Base-by-base conservation (phyloP, 768 basidiomycete species). In the Tylopilus sp. region DNA sequence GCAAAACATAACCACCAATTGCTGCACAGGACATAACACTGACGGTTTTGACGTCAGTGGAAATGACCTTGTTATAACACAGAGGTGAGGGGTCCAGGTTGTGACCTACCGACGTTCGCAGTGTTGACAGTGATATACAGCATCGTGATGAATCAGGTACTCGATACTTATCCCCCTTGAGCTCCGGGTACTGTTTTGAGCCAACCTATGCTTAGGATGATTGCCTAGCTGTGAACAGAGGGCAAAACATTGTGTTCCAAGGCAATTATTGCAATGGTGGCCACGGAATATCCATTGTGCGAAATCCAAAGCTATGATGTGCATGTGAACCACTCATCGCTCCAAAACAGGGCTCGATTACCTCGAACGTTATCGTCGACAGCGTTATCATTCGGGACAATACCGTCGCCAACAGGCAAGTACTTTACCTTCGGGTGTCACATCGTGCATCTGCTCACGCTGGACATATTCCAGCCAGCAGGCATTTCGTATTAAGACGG, bases 401-500 rank as follows among this genome's bases (percentile, higher is more conserved):
- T 67, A 77, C 66, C 2, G 70, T 86, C 50, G 70, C 71, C n/a
- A 71, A 82, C 69, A 79, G 80, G n/a, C n/a, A n/a, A n/a, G 83
- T 79, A 46, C 45, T 21, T 28, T 43, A 18, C 28, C 35, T 48
- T 6, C 1, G 6, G 28, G 3, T 26, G 23, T 3, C 21, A n/a
- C n/a, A n/a, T n/a, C n/a, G n/a, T n/a, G n/a, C n/a, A n/a, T 22
- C 41, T n/a, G 9, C 44, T 25, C 31, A 23, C 57, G 38, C 26
- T 33, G 11, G 22, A 41, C 13, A 6, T 8, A 3, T 4, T n/a
- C 22, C 21, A 82, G 81, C 52, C 67, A 70, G 48, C 77, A 79
- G 60, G 82, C 76, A 0, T 71, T 86, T 40, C 79, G 83, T 40
- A 85, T 87, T 68, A 87, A 85, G 69, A 82, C 77, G 6, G 57